Conservation (phyloP, 192 early-diverging fungal species). For the Pecoramyces ruminantium region DNA sequence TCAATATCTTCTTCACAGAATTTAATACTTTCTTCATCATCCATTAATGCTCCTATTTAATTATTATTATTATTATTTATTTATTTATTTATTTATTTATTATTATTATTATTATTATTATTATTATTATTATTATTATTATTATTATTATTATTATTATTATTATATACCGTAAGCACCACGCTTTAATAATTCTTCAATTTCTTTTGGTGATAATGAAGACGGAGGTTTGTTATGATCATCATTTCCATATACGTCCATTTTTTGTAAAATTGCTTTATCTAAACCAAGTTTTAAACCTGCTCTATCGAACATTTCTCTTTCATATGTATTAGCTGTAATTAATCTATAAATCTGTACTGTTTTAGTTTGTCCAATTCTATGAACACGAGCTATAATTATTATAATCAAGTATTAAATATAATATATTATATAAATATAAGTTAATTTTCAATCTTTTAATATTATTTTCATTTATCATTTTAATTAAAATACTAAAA, state of each 20-base stretch:
- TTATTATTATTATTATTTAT: neutral
- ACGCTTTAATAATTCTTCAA: slow-evolving; percentile 54
- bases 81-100: too few relatives aligned
- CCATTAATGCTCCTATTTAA: slow-evolving; percentile 51
- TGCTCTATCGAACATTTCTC: slow-evolving; percentile 77
- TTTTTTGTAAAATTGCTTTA: slow-evolving; percentile 54
- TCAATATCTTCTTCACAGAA: slow-evolving; percentile 84
- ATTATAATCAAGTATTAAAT: too few relatives aligned
- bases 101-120: neutral
- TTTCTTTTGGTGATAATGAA: slow-evolving; percentile 52
- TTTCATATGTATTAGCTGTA: slow-evolving; percentile 69
- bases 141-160: neutral
- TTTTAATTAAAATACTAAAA: too few relatives aligned
- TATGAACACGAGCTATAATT: slow-evolving; percentile 42
- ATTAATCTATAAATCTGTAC: slow-evolving; percentile 65
- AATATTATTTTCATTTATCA: too few relatives aligned
- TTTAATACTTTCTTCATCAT: slow-evolving; percentile 54
- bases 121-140: neutral
- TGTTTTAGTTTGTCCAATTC: slow-evolving; percentile 75
- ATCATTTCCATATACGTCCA: slow-evolving; percentile 31
- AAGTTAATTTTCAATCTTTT: too few relatives aligned
- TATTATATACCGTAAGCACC: neutral
- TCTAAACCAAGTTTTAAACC: slow-evolving; percentile 76
- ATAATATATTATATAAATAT: too few relatives aligned
- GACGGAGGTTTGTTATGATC: slow-evolving; percentile 24